Evolutionary conservation across 1,139 yeast genomes (phyloP), one percentile per base, ranked within the genome.

Genomic region (Blastobotrys serpentis): DNA sequence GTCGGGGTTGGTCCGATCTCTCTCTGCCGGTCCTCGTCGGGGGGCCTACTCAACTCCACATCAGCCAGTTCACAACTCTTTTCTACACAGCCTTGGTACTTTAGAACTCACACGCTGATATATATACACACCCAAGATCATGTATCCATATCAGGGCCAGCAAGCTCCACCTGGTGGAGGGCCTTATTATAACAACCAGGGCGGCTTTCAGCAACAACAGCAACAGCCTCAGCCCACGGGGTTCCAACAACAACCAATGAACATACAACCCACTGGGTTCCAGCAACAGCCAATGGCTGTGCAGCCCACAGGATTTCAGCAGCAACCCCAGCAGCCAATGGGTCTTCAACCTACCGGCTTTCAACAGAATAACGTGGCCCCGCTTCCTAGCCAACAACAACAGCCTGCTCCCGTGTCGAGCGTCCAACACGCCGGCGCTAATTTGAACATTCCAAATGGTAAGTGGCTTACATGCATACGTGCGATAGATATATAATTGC

Each of bases 301-400:
- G 21, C 75, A 70, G 52, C 72, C 66, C 44, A 71, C 77, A 3
- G 76, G 75, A 4, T 48, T 48, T 23, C 52, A 41, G 5, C 46
- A 46, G 23, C 67, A 61, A 33, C 58, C 45, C 10, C 69, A 69
- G 29, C 58, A 66, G 21, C 44, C 21, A 22, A 23, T 42, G 16
- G 45, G 43, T n/a, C 36, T 41, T 21, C 26, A 23, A 23, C 26
- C 26, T 10, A 36, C 45, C 16, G 50, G 50, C 17, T 40, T 36
- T 4, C 22, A 18, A 21, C 44, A 33, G 39, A n/a, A n/a, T n/a
- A n/a, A n/a, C n/a, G n/a, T n/a, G 18, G 45, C 6, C 8, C 45
- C 67, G 37, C 16, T 4, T 6, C 8, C 8, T 10, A 10, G 8
- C 26, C 26, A 23, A 23, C 26, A 23, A 23, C 45, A 42, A 6